Conservation (phyloP, 1,284 basidiomycete species). For the Tremellales sp. region DNA sequence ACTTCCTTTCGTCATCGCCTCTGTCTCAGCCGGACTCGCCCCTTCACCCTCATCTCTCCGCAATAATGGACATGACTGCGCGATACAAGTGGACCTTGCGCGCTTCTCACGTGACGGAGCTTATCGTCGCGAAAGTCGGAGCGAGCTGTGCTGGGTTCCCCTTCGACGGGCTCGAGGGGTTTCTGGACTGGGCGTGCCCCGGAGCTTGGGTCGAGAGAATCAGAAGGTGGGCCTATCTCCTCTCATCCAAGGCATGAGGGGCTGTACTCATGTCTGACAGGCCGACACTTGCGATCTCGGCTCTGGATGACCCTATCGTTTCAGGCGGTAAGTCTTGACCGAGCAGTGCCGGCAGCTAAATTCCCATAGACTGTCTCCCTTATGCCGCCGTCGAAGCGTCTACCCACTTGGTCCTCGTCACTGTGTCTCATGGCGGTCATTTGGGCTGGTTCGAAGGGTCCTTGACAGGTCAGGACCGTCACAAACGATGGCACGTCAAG, state of each 20-base stretch:
- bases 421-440: conserved; percentile 78
- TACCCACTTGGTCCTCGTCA: conserved; percentile 61
- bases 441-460: conserved; percentile 79
- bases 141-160: conserved; percentile 20
- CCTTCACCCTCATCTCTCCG: conserved; percentile 18
- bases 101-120: conserved; percentile 20
- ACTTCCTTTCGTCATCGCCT: conserved; percentile 14
- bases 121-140: conserved; percentile 22
- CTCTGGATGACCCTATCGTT: conserved; percentile 80
- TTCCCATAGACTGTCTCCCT: conserved; percentile 45
- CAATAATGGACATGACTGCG: conserved; percentile 14
- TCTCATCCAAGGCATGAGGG: background rate
- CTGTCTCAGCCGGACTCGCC: conserved; percentile 14
- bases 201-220: conserved; percentile 25
- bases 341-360: background rate
- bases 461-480: conserved; percentile 12
- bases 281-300: conserved; percentile 67
- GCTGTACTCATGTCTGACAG: conserved; percentile 8
- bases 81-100: conserved; percentile 16
- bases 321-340: conserved; percentile 50
- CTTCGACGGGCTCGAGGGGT: conserved; percentile 19
- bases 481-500: conserved; percentile 30
- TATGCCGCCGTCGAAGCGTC: conserved; percentile 57
- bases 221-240: conserved; percentile 19
- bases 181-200: conserved; percentile 44